Conservation (phyloP, 768 basidiomycete species). For the Leccinum olivaceopallidum region DNA sequence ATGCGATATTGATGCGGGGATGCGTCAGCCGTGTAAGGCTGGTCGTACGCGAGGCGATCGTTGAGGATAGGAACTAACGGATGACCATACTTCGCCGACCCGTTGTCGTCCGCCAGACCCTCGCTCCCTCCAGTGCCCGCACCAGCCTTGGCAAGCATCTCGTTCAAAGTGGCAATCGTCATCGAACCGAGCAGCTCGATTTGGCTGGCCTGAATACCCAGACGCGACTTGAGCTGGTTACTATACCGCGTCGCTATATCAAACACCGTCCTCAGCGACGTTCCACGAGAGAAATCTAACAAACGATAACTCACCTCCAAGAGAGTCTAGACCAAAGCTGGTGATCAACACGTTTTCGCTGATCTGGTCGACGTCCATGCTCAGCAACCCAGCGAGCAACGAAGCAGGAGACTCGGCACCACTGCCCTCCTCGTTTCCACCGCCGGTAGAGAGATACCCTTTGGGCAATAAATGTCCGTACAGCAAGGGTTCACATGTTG, state of each 20-base stretch:
- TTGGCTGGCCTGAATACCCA: slow-evolving; percentile 28
- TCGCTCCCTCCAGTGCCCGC: slow-evolving; percentile 9
- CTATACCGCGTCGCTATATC: slow-evolving; percentile 32
- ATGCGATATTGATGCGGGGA: slow-evolving; percentile 31
- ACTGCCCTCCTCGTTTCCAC: slow-evolving; percentile 13
- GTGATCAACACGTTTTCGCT: slow-evolving; percentile 32
- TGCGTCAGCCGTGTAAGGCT: slow-evolving; percentile 32
- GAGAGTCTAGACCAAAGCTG: slow-evolving; percentile 27
- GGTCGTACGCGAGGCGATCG: slow-evolving; percentile 33
- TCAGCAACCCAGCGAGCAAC: slow-evolving; percentile 24
- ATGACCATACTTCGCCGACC: slow-evolving; percentile 30
- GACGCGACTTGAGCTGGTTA: slow-evolving; percentile 28
- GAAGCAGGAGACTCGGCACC: slow-evolving; percentile 25
- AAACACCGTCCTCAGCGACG: not conserved
- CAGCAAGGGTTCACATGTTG: slow-evolving; percentile 27
- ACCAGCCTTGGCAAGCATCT: slow-evolving; percentile 23
- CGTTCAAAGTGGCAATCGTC: slow-evolving; percentile 27
- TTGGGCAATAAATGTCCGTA: slow-evolving; percentile 25
- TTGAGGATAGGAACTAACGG: slow-evolving; percentile 31
- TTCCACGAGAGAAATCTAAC: too few relatives aligned
- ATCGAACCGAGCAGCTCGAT: slow-evolving; percentile 27
- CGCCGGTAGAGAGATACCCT: slow-evolving; percentile 19
- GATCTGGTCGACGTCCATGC: slow-evolving; percentile 30
- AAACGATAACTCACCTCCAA: slow-evolving; percentile 21
- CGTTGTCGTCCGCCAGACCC: slow-evolving; percentile 19